A percentile compares a stretch with the other conserved stretches of the same genome.
These are phyloP conservation scores for Cercospora brassicicola DNA, from an alignment of 2,329 filamentous ascomycete species.

Conservation along the genomic window DNA sequence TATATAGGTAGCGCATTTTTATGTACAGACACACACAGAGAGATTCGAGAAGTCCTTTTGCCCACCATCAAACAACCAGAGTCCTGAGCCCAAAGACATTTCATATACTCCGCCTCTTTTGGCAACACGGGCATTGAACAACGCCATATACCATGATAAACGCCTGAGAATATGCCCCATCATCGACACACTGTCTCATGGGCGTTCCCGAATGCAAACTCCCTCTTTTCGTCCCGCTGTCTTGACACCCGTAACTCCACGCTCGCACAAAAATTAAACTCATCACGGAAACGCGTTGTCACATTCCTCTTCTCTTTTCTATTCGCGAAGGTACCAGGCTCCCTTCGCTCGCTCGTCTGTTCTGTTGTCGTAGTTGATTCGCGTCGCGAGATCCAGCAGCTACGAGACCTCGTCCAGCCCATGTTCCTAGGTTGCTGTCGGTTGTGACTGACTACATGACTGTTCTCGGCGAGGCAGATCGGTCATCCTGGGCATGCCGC, in stretches of 20 bases:
- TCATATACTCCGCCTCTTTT: background rate
- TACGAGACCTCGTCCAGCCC: background rate
- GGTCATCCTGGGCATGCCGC: background rate
- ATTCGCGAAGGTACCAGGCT: background rate
- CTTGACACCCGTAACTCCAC: background rate
- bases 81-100: background rate
- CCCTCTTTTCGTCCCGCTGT: background rate
- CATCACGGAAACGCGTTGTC: background rate
- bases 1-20: background rate
- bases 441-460: background rate
- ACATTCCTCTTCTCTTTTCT: background rate
- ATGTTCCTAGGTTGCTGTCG: background rate
- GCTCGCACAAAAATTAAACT: background rate
- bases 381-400: background rate
- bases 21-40: background rate
- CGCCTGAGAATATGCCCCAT: background rate
- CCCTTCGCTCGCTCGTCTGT: background rate
- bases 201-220: background rate
- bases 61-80: background rate
- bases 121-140: background rate
- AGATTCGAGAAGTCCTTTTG: background rate
- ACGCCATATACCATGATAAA: background rate
- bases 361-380: background rate
- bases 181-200: constrained; percentile 14
- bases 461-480: background rate